Percentiles rank a stretch among this genome's conserved stretches.
phyloP scores from a whole-genome alignment of 1,284 basidiomycete genomes.

The Naganishia sp. region DNA sequence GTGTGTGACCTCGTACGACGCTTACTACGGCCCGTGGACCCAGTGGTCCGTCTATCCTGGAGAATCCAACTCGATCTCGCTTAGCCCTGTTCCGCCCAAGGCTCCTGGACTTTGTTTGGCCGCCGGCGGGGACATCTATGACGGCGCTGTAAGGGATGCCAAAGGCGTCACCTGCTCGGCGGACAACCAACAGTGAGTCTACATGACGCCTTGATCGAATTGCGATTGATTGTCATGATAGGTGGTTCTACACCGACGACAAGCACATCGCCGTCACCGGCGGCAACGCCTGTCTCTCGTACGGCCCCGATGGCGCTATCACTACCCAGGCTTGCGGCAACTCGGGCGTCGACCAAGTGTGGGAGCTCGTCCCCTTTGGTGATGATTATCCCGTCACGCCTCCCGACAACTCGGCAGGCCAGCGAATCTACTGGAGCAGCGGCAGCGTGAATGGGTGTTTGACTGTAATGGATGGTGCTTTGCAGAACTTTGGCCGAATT shows the following conservation, averaged over 20 bases:
- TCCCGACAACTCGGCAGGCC: not conserved
- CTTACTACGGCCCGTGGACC: conserved; percentile 22
- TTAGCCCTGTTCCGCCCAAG: conserved; percentile 12
- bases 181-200: conserved; percentile 13
- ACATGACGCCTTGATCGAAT: no score
- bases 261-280: conserved; percentile 31
- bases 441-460: conserved; percentile 18
- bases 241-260: conserved; percentile 29
- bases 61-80: not conserved
- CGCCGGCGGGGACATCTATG: conserved; percentile 1
- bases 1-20: conserved; percentile 18
- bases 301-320: conserved; percentile 26
- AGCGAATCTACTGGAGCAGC: conserved; percentile 20
- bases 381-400: conserved; percentile 1
- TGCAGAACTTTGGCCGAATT: conserved; percentile 24
- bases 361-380: conserved; percentile 22
- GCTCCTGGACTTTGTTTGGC: conserved; percentile 9
- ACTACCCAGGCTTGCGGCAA: conserved; percentile 30
- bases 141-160: conserved; percentile 3
- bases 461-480: conserved; percentile 22
- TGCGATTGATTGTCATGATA: not conserved
- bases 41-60: conserved; percentile 18
- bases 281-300: conserved; percentile 30
- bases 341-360: conserved; percentile 21
- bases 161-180: conserved; percentile 4